phyloP scores from a whole-genome alignment of 169 alveolate species.

The Babesia sp. region DNA sequence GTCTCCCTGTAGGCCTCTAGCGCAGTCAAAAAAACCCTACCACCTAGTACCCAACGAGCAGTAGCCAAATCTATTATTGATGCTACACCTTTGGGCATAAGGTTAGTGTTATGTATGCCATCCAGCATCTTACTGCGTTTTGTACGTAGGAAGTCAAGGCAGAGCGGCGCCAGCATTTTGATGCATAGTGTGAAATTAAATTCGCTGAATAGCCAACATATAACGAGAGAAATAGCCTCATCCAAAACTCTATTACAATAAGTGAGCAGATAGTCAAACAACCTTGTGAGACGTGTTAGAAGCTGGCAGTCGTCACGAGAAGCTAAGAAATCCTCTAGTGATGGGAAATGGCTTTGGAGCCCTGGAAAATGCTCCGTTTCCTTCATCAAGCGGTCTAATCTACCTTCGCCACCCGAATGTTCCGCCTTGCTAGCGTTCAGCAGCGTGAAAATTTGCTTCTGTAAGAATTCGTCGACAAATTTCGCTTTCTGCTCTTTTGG shows the following conservation, averaged over 20 bases:
- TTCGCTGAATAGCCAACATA: conserved; percentile 61
- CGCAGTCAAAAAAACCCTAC: conserved; percentile 37
- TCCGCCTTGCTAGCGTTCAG: neutral
- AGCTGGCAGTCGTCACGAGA: conserved; percentile 42
- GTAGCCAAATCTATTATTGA: conserved; percentile 31
- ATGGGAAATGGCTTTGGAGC: conserved; percentile 13
- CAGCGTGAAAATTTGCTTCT: conserved; percentile 25
- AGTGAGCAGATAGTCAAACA: conserved; percentile 41
- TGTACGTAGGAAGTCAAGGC: conserved; percentile 41
- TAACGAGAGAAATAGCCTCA: conserved; percentile 54
- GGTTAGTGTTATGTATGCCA: conserved; percentile 20
- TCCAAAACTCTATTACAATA: conserved; percentile 35
- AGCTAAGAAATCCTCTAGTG: conserved; percentile 35
- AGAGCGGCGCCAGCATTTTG: conserved; percentile 49
- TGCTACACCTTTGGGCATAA: conserved; percentile 11
- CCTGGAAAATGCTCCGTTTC: conserved; percentile 22
- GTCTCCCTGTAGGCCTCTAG: conserved; percentile 3
- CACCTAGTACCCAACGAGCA: conserved; percentile 53
- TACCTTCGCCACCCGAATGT: neutral
- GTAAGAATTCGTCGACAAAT: conserved; percentile 46
- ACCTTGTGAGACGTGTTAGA: conserved; percentile 30
- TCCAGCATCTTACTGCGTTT: conserved; percentile 58
- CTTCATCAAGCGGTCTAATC: conserved; percentile 17
- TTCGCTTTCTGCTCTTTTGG: conserved; percentile 22
- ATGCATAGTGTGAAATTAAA: conserved; percentile 42